Evolutionary conservation across 2,329 filamentous ascomycete species (phyloP), one percentile per base, ranked within the genome.

Genomic region (Lachnellula arida): DNA sequence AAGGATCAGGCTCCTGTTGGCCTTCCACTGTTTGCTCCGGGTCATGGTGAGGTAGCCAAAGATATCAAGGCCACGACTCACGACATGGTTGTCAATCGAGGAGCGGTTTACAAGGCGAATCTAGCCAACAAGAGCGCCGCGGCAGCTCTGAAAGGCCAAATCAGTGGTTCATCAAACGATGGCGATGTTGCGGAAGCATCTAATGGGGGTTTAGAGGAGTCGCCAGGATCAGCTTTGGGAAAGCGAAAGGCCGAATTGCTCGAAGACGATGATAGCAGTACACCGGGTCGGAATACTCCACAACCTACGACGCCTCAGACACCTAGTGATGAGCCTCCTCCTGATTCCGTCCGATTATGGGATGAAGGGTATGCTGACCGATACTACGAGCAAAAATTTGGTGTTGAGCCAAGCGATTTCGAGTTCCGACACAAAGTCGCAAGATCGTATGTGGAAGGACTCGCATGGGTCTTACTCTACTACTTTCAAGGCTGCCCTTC

Each of bases 401-500:
- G 90, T 49, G 90, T 90, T 47, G 85, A 89, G 56, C 85, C 90
- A 2, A 82, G 87, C 52, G 89, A 99, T 70, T 78, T 88, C 49
- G 88, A 85, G 51, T 97, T 97, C 72, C 88, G 93, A 53, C 88
- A 92, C 72, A 83, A 91, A 68, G 95, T 99, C 55, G 94, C 88
- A 37, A 83, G 85, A 53, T 84, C 89, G n/a, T 99, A 99, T 71
- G 91, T 93, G 12, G 91, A 97, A 76, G 94, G 94, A 37, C 81
- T 99, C 9, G 88, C 88, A 22, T 99, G 95, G 94, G 94, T 99
- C 40, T 77, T 99, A 50, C 79, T 92, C 37, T 99, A 99, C 74
- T 99, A 99, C 72, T 96, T 97, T 72, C 94, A 99, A 73, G 94
- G 94, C 25, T 99, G 94, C 67, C 91, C 94, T 22, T 97, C 91